Evolutionary conservation across 2,329 filamentous ascomycete species (phyloP).

Genomic region (Fusarium foetens): DNA sequence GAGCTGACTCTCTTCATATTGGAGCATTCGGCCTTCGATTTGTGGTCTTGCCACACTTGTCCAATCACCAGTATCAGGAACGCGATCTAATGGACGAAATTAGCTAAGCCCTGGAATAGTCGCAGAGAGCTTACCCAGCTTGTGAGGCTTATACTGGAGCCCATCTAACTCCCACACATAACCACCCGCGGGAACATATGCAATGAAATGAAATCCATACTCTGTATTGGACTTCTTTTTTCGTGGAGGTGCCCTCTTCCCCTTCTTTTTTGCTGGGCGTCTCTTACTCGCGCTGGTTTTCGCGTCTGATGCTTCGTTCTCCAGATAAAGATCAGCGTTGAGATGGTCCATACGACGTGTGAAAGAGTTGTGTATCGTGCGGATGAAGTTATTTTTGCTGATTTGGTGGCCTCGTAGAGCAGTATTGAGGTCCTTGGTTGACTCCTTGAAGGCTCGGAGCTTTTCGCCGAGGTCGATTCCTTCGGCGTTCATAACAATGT

Average conservation of each 20-base stretch:
- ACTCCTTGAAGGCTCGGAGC: slow-evolving; percentile 76
- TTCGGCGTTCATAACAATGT: slow-evolving; percentile 88
- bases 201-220: slow-evolving; percentile 87
- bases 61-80: slow-evolving; percentile 64
- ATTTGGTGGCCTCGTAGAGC: slow-evolving; percentile 80
- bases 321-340: slow-evolving; percentile 73
- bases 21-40: slow-evolving; percentile 74
- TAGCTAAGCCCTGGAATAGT: background rate
- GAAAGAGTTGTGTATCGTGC: slow-evolving; percentile 88
- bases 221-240: slow-evolving; percentile 61
- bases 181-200: slow-evolving; percentile 81
- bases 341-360: slow-evolving; percentile 81
- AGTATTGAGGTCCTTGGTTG: slow-evolving; percentile 75
- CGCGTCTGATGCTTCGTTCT: slow-evolving; percentile 61
- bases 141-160: slow-evolving; percentile 73
- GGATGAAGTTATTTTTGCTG: slow-evolving; percentile 78
- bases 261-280: slow-evolving; percentile 49
- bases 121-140: slow-evolving; percentile 45
- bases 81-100: slow-evolving; percentile 18
- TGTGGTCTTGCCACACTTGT: slow-evolving; percentile 69
- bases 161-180: slow-evolving; percentile 91
- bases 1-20: slow-evolving; percentile 71
- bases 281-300: slow-evolving; percentile 50
- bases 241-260: slow-evolving; percentile 40
- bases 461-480: slow-evolving; percentile 74